These are phyloP conservation scores for Canariomyces notabilis DNA, from an alignment of 2,329 filamentous ascomycete genomes.

Conservation along the genomic window DNA sequence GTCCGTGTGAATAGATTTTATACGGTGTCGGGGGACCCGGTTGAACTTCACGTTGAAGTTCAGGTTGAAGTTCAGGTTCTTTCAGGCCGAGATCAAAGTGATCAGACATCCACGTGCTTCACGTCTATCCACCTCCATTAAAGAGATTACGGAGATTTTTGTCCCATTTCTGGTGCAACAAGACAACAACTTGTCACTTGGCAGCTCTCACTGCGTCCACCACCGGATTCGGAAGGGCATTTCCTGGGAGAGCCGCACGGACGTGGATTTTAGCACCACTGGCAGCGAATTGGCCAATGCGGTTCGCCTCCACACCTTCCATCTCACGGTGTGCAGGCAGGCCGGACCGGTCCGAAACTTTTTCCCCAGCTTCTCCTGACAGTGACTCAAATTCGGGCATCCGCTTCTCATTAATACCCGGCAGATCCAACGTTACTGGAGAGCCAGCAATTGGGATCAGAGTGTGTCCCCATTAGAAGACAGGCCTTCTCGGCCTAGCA, in stretches of 20 bases:
- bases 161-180: no score
- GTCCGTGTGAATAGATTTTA: not conserved
- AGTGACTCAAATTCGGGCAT: constrained; percentile 16
- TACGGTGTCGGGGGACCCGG: no score
- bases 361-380: constrained; percentile 3
- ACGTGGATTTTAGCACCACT: constrained; percentile 1
- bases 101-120: no score
- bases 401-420: not conserved
- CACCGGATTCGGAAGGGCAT: constrained; percentile 15
- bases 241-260: not conserved
- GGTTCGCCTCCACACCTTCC: constrained; percentile 14
- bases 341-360: constrained; percentile 14
- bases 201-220: no score
- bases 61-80: no score
- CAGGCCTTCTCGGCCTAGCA: constrained; percentile 16
- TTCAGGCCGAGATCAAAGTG: no score
- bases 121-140: no score
- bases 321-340: constrained; percentile 11
- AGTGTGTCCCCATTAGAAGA: not conserved
- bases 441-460: not conserved
- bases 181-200: no score
- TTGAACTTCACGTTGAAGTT: no score
- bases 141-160: no score
- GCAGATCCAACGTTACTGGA: not conserved
- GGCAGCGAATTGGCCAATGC: constrained; percentile 19